phyloP scores from a whole-genome alignment of 192 early-diverging fungal species.

The Entomortierella chlamydospora region DNA sequence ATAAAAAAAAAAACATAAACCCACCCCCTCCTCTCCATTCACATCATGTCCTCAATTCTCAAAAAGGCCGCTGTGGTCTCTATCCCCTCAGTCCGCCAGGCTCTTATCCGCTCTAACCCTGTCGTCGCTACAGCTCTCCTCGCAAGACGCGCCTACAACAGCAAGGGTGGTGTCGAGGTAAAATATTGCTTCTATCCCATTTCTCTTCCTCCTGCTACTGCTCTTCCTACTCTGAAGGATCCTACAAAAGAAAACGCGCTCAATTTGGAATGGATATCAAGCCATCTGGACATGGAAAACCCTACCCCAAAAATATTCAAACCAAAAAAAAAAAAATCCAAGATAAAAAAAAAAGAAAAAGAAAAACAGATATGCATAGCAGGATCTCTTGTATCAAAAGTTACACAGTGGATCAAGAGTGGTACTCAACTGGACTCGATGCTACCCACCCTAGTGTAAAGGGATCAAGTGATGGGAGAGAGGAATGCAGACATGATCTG shows the following conservation, averaged over 20 bases:
- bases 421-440: no score
- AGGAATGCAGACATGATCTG: not conserved
- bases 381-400: no score
- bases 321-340: conserved; percentile 6
- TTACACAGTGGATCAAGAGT: no score
- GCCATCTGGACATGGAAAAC: not conserved
- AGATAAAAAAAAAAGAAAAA: not conserved
- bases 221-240: not conserved
- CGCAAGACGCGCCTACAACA: conserved; percentile 46
- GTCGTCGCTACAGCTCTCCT: conserved; percentile 41
- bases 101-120: conserved; percentile 51
- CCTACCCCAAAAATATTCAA: conserved; percentile 1
- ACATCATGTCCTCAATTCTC: conserved; percentile 15
- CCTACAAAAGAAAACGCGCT: not conserved
- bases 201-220: not conserved
- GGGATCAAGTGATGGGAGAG: no score
- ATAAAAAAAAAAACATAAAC: no score
- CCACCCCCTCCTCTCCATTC: not conserved
- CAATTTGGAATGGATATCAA: not conserved
- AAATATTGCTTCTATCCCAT: not conserved
- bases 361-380: not conserved
- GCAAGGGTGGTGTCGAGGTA: conserved; percentile 55
- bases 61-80: conserved; percentile 53
- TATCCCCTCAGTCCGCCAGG: conserved; percentile 52
- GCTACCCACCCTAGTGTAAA: no score